Percentiles rank a stretch among this genome's conserved stretches.
Evolutionary conservation across 805 yeast genomes (phyloP).

Genomic region (Kodamaea jinghongensis): DNA sequence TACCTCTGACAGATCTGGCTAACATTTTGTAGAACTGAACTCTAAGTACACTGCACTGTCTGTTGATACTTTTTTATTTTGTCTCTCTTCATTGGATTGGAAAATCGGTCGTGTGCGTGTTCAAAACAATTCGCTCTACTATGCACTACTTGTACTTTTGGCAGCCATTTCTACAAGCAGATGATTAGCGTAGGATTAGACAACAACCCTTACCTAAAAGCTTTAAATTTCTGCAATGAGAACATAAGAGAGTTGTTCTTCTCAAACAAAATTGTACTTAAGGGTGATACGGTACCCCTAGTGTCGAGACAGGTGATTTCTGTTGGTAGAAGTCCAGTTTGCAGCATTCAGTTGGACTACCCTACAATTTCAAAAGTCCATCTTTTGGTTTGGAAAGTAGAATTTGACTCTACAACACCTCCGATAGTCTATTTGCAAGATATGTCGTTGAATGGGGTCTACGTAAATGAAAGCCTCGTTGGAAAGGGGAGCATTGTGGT

Average conservation of each 20-base stretch:
- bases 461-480: conserved; percentile 35
- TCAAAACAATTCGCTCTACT: background rate
- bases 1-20: conserved; percentile 23
- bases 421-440: conserved; percentile 34
- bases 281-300: too few species aligned
- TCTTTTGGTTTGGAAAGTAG: too few species aligned
- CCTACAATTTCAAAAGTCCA: too few species aligned
- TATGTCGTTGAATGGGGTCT: conserved; percentile 50
- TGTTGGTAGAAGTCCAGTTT: too few species aligned
- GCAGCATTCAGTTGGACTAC: too few species aligned
- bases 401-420: conserved; percentile 1
- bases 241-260: too few species aligned
- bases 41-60: conserved; percentile 2
- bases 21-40: conserved; percentile 20
- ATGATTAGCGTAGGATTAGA: too few species aligned
- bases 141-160: background rate
- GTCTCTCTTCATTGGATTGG: conserved; percentile 8
- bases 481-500: conserved; percentile 30
- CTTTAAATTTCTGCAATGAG: too few species aligned
- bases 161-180: background rate
- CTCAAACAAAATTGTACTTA: too few species aligned
- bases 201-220: too few species aligned
- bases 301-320: too few species aligned
- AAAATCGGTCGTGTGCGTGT: background rate
- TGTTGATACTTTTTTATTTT: conserved; percentile 4